phyloP scores from a whole-genome alignment of 1,139 yeast genomes.

The Suhomyces wounanorum region DNA sequence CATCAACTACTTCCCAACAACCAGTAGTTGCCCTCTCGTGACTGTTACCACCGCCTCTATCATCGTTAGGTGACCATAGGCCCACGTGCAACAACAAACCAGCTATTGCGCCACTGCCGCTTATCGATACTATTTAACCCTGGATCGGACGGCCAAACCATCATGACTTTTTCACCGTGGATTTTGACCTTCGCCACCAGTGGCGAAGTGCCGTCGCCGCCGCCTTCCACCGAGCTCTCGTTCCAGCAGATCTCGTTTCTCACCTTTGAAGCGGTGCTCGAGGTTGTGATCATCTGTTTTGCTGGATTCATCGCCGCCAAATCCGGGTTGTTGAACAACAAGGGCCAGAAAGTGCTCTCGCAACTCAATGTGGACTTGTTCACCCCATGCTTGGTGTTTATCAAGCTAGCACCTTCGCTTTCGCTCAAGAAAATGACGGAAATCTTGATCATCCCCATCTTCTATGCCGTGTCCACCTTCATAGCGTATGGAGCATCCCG shows the following conservation, averaged over 20 bases:
- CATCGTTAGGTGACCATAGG: background rate
- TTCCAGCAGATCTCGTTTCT: slow-evolving; percentile 59
- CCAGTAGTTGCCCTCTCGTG: background rate
- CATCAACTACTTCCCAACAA: background rate
- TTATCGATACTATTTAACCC: background rate
- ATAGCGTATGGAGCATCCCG: slow-evolving; percentile 61
- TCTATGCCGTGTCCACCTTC: slow-evolving; percentile 64
- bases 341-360: slow-evolving; percentile 67
- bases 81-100: background rate
- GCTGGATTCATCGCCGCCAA: slow-evolving; percentile 73
- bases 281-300: slow-evolving; percentile 71
- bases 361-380: slow-evolving; percentile 74
- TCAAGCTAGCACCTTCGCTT: slow-evolving; percentile 75
- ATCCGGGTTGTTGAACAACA: slow-evolving; percentile 56
- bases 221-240: slow-evolving; percentile 34
- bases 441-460: slow-evolving; percentile 70
- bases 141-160: background rate
- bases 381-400: slow-evolving; percentile 82
- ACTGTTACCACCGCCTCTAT: background rate
- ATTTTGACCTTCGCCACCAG: background rate
- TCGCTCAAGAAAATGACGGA: slow-evolving; percentile 68
- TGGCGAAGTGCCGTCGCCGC: background rate
- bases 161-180: slow-evolving; percentile 5
- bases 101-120: slow-evolving; percentile 5
- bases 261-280: slow-evolving; percentile 77